Evolutionary conservation across 345 rosid genomes (phyloP), one percentile per base, ranked within the genome.

Genomic region (Ceriops decandra): DNA sequence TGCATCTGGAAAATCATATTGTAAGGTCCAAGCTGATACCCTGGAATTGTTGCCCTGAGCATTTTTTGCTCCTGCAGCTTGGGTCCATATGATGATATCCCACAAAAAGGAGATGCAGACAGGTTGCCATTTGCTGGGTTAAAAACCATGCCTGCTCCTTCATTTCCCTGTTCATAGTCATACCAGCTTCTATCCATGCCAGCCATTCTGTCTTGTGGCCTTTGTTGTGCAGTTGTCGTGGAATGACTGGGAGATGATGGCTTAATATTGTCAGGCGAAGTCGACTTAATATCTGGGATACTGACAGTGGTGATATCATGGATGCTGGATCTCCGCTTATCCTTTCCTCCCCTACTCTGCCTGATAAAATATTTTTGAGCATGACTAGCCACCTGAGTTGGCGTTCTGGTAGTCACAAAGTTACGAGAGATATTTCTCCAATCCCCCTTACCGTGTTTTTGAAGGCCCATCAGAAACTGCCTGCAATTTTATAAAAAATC

Each of bases 1-100:
- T 80, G 87, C 84, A 80, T 77, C 74, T 74, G 84, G 67, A 73
- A 69, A 54, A 76, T 67, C 57, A 75, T 24, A 71, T 36, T 60
- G 80, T 79, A 83, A 64, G 86, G 64, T 68, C 78, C 86, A 53
- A 87, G 79, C 36, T 86, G 91, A 72, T 88, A 81, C 54, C 80
- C 82, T 24, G 80, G 76, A 72, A 72, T 68, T 53, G 72, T 59
- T 79, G 74, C 92, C 72, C 79, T 56, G 17, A 84, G 83, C 74
- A 87, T 75, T 81, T 78, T 77, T 71, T 85, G 95, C 65, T 85
- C 96, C 49, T 85, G 90, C 69, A 82, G 58, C 84, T 83, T 87
- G 6, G 81, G 68, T 76, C 78, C 87, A 58, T 86, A 80, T 0
- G 96, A 71, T 4, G 95, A 87, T 69, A 79, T 73, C 53, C 88